Conservation (phyloP, 2,329 filamentous ascomycete genomes). For the Raffaelea albimanens region DNA sequence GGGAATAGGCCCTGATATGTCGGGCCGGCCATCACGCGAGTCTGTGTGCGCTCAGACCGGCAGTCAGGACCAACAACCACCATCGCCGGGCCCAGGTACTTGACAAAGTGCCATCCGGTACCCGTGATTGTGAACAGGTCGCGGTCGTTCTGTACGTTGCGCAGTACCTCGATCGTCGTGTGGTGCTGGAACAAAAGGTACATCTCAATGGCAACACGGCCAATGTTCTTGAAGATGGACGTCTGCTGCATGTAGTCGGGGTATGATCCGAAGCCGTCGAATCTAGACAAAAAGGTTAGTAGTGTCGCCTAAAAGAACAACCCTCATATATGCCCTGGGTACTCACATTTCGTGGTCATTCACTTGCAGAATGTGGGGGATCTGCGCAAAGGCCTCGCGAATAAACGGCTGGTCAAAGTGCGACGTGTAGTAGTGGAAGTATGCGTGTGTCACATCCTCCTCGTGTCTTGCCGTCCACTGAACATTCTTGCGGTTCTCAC, state of each 20-base stretch:
- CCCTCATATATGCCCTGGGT: no score
- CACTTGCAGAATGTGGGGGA: conserved; percentile 84
- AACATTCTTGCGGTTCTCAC: conserved; percentile 83
- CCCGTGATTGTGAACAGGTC: conserved; percentile 96
- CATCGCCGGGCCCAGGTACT: conserved; percentile 85
- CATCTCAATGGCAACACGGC: conserved; percentile 91
- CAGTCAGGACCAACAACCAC: conserved; percentile 86
- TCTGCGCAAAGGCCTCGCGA: conserved; percentile 92
- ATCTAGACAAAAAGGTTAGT: conserved; percentile 39
- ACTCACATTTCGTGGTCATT: conserved; percentile 98
- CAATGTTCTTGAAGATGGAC: conserved; percentile 97
- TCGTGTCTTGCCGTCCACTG: conserved; percentile 91
- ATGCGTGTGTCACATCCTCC: conserved; percentile 90
- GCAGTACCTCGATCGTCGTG: conserved; percentile 85
- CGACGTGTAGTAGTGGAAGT: conserved; percentile 98
- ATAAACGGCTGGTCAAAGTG: conserved; percentile 96
- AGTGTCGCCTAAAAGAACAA: no score
- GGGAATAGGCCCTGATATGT: conserved; percentile 97
- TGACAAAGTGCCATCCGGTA: conserved; percentile 98
- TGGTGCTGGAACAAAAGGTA: conserved; percentile 98
- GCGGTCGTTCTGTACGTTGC: conserved; percentile 76
- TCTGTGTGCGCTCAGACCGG: conserved; percentile 80
- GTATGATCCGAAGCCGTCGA: conserved; percentile 95
- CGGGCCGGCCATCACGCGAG: conserved; percentile 87
- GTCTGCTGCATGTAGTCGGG: conserved; percentile 98